Conservation (phyloP, 1,284 basidiomycete genomes). For the Coniferiporia weirii region DNA sequence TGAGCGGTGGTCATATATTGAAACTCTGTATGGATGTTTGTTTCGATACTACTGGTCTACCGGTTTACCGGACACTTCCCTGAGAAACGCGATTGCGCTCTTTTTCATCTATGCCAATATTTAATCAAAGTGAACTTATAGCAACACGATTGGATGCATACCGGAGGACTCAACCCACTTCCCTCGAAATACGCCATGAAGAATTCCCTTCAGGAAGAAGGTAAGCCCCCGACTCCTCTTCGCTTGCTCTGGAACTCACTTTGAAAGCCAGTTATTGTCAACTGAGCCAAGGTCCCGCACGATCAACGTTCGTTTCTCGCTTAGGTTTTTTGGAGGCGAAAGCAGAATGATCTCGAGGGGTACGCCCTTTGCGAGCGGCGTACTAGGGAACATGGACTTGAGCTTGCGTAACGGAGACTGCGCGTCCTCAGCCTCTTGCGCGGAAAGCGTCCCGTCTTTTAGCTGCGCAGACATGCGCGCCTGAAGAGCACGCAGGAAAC, state of each 20-base stretch:
- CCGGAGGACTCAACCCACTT: constrained; percentile 63
- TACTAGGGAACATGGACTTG: constrained; percentile 70
- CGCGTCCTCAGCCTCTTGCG: constrained; percentile 50
- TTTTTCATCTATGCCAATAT: constrained; percentile 23
- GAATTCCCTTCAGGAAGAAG: constrained; percentile 40
- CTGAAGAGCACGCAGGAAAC: constrained; percentile 74
- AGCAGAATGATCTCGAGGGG: constrained; percentile 66
- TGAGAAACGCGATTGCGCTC: not conserved
- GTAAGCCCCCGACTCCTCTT: no score
- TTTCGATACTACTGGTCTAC: not conserved
- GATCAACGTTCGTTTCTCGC: constrained; percentile 49
- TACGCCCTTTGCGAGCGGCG: constrained; percentile 56
- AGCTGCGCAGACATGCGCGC: constrained; percentile 54
- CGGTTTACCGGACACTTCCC: not conserved
- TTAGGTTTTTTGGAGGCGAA: constrained; percentile 40
- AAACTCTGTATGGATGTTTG: not conserved
- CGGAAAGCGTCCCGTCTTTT: constrained; percentile 46
- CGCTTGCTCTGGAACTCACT: not conserved
- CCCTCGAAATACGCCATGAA: constrained; percentile 71
- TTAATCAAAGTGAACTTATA: no score
- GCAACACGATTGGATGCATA: constrained; percentile 30
- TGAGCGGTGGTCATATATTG: no score
- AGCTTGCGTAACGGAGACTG: constrained; percentile 65
- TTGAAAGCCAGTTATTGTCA: constrained; percentile 68
- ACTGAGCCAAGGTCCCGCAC: constrained; percentile 68